A percentile compares a stretch with the other conserved stretches of the same genome.
These are phyloP conservation scores for Microascus cirrosus DNA, from an alignment of 2,329 filamentous ascomycete species.

Conservation along the genomic window DNA sequence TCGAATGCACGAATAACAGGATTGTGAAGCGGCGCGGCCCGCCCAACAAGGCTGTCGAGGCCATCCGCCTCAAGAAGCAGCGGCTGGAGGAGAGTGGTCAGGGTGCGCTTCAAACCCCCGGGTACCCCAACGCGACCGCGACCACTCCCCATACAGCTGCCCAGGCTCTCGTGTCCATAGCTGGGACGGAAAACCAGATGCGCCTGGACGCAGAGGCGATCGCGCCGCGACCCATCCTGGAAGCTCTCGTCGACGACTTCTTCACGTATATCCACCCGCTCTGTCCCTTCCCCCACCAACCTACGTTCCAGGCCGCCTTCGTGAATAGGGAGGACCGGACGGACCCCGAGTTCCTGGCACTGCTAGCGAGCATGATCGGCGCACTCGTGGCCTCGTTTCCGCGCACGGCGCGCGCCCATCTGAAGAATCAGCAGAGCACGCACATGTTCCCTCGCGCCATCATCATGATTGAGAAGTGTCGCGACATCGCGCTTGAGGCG, in stretches of 20 bases:
- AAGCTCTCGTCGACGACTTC: constrained; percentile 67
- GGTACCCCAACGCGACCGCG: constrained; percentile 13
- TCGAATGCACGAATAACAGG: constrained; percentile 46
- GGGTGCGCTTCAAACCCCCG: constrained; percentile 19
- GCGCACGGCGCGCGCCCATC: constrained; percentile 55
- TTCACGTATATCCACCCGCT: constrained; percentile 74
- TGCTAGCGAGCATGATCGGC: constrained; percentile 66
- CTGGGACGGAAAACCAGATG: constrained; percentile 20
- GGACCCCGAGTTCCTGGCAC: constrained; percentile 55
- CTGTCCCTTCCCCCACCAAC: constrained; percentile 68
- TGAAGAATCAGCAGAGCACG: constrained; percentile 55
- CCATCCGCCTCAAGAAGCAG: constrained; percentile 6
- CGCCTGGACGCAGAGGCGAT: constrained; percentile 57
- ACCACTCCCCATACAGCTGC: constrained; percentile 34
- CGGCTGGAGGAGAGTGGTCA: constrained; percentile 17
- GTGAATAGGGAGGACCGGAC: constrained; percentile 53
- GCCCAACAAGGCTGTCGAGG: constrained; percentile 33
- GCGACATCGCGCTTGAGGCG: constrained; percentile 56
- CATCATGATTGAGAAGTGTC: constrained; percentile 59
- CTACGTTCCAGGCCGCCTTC: constrained; percentile 62
- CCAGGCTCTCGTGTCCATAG: constrained; percentile 35
- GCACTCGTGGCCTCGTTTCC: constrained; percentile 67
- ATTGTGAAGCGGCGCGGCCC: constrained; percentile 48
- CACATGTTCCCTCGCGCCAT: constrained; percentile 58
- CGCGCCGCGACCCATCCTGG: constrained; percentile 55